Base-by-base conservation (phyloP, 805 yeast species). In the Lachancea dasiensis region DNA sequence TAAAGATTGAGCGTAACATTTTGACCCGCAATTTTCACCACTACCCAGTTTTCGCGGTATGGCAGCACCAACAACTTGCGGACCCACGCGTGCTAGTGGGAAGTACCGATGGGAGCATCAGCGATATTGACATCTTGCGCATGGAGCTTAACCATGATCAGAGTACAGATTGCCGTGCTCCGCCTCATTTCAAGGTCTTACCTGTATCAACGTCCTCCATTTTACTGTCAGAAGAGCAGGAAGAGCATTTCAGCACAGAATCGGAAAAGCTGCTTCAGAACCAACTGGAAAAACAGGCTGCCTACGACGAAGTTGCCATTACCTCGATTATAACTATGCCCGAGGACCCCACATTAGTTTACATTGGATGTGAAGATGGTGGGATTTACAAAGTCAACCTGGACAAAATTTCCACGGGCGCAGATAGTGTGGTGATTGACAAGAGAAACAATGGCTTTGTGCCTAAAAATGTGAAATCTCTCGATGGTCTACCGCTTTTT, bases 301-400 rank as follows among this genome's bases (percentile, higher is more conserved):
- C 42, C 14, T 46, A 45, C 27, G 52, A 45, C 20, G 46, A 44
- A 18, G 27, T 49, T 10, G 45, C 51, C 25, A 35, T 51, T 8
- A 39, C 47, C 4, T 36, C 49, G 8, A 16, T 51, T n/a, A 32
- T 48, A 4, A 38, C 44, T 3, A 43, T 54, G n/a, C 47, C 51
- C 4, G 39, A 40, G 16, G 47, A 55, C 38, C 44, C 46, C 3
- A 44, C 49, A n/a, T 34, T 44, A 32, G 13, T 54, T 3, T 54
- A 48, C 27, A 23, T 51, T 13, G 58, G 59, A 10, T 40, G 49
- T 11, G 56, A 50, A 29, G 56, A 52, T 25, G 60, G 60, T 14
- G 57, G 54, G 4, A 52, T 56, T 13, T 56, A 52, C 41, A 52
- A 47, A 35, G 21, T 55, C 10, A 34, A 34, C 13, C 15, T 31